phyloP scores from a whole-genome alignment of 1,284 basidiomycete species.

The Tylopilus sp. region DNA sequence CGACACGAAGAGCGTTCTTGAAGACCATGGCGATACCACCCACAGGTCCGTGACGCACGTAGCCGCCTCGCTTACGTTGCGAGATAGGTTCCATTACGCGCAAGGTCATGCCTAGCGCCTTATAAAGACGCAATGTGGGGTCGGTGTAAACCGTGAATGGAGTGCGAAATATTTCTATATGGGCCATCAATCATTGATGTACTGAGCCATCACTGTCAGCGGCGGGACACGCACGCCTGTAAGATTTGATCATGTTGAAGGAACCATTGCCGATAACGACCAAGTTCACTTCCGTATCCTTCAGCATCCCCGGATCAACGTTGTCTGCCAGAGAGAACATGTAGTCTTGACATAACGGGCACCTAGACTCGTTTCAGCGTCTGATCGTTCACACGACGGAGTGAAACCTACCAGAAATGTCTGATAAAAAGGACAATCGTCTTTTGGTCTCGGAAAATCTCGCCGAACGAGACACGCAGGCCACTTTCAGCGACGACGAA shows the following conservation, averaged over 20 bases:
- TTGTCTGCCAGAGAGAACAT: slow-evolving; percentile 60
- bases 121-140: slow-evolving; percentile 64
- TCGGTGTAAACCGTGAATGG: slow-evolving; percentile 74
- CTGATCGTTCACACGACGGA: slow-evolving; percentile 7
- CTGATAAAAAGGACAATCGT: slow-evolving; percentile 74
- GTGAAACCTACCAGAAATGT: slow-evolving; percentile 46
- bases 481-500: slow-evolving; percentile 66
- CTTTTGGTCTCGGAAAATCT: slow-evolving; percentile 59
- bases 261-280: slow-evolving; percentile 79
- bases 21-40: slow-evolving; percentile 67
- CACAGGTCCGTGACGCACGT: slow-evolving; percentile 59
- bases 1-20: slow-evolving; percentile 57
- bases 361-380: slow-evolving; percentile 39
- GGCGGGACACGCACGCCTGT: slow-evolving; percentile 46
- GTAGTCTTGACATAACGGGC: slow-evolving; percentile 81
- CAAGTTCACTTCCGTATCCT: slow-evolving; percentile 50
- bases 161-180: slow-evolving; percentile 53
- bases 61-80: slow-evolving; percentile 47
- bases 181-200: neutral
- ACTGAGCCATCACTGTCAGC: neutral
- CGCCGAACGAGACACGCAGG: slow-evolving; percentile 61
- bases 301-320: slow-evolving; percentile 50
- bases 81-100: slow-evolving; percentile 39
- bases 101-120: slow-evolving; percentile 70
- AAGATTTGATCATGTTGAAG: slow-evolving; percentile 66